Percentiles rank a stretch among this genome's conserved stretches.
Evolutionary conservation across 2,329 filamentous ascomycete genomes (phyloP).

Genomic region (Neofusicoccum parvum): DNA sequence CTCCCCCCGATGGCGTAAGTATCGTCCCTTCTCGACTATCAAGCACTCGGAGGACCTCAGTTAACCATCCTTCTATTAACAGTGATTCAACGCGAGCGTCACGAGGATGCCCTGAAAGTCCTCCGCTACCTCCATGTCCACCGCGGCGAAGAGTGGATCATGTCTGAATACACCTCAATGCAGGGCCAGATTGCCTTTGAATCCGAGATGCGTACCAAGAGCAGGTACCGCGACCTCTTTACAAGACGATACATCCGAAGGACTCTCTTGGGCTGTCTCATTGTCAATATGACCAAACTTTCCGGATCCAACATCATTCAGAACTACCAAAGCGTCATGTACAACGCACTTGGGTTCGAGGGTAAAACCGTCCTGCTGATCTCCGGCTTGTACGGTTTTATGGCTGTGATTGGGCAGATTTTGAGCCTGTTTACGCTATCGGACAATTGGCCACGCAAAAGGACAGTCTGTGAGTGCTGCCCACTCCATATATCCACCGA

Average conservation of each 20-base stretch:
- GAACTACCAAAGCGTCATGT: slow-evolving; percentile 43
- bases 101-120: slow-evolving; percentile 33
- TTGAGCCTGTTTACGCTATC: slow-evolving; percentile 37
- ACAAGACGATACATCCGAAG: slow-evolving; percentile 33
- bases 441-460: slow-evolving; percentile 38
- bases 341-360: slow-evolving; percentile 37
- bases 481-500: too few relatives aligned
- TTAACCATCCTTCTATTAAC: too few relatives aligned
- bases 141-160: slow-evolving; percentile 27
- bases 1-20: slow-evolving; percentile 25
- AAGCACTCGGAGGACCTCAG: too few relatives aligned
- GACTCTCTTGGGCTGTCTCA: slow-evolving; percentile 36
- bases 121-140: slow-evolving; percentile 28
- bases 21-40: too few relatives aligned
- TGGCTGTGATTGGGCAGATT: slow-evolving; percentile 40
- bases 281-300: slow-evolving; percentile 39
- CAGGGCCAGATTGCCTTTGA: slow-evolving; percentile 35
- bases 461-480: slow-evolving; percentile 27
- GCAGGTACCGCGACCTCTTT: slow-evolving; percentile 27
- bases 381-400: slow-evolving; percentile 40
- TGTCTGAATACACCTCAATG: slow-evolving; percentile 33
- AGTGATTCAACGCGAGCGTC: slow-evolving; percentile 28
- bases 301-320: slow-evolving; percentile 41
- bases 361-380: slow-evolving; percentile 38
- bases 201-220: slow-evolving; percentile 24